Conservation (phyloP, 257 asterid species). For the Primulina huaijiensis region DNA sequence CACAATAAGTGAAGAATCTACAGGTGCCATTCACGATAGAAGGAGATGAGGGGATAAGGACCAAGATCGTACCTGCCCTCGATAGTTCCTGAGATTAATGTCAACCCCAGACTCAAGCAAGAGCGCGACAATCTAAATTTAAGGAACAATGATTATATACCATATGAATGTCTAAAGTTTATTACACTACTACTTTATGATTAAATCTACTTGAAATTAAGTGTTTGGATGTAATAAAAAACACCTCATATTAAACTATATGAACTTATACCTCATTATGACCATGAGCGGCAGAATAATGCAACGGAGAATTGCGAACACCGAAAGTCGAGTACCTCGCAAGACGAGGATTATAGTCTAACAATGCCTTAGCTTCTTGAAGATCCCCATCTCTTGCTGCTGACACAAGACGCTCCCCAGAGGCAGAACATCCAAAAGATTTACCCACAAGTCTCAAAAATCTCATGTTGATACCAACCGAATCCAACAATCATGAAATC, state of each 20-base stretch:
- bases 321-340: conserved; percentile 85
- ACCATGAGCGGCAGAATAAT: conserved; percentile 89
- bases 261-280: conserved; percentile 71
- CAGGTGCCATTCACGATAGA: neutral
- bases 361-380: conserved; percentile 88
- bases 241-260: neutral
- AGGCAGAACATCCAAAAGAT: conserved; percentile 92
- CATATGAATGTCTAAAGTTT: conserved; percentile 18
- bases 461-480: conserved; percentile 43
- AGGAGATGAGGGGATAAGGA: neutral
- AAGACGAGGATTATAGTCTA: conserved; percentile 82
- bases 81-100: conserved; percentile 77
- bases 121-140: conserved; percentile 68
- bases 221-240: neutral
- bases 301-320: conserved; percentile 86
- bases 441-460: conserved; percentile 77
- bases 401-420: conserved; percentile 83
- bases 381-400: conserved; percentile 97
- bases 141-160: conserved; percentile 18
- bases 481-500: conserved; percentile 23
- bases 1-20: neutral
- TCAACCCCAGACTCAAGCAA: conserved; percentile 82
- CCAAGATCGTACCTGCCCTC: conserved; percentile 63
- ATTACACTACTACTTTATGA: neutral
- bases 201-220: conserved; percentile 13